Base-by-base conservation (phyloP, 2,329 filamentous ascomycete species). In the Didymellaceae sp. region DNA sequence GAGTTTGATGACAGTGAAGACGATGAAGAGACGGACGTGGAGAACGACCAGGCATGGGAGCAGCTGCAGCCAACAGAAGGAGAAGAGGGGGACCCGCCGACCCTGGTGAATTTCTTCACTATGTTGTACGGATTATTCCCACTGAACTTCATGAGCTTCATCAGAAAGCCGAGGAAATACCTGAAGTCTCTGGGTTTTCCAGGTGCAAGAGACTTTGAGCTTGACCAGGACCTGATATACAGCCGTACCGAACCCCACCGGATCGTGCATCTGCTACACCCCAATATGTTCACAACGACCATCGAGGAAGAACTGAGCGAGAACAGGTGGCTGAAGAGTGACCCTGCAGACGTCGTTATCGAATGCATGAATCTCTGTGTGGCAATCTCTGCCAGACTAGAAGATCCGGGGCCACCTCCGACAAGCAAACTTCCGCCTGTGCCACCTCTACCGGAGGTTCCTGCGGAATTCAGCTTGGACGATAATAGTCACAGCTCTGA, bases 101-200 rank as follows among this genome's bases (percentile, higher is more conserved):
- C 90, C 52, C 78, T 93, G 1, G 74, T 86, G 44, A 84, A 86
- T 60, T 92, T 90, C 71, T 94, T 91, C 62, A 92, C 89, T 2
- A 87, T 91, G 20, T 78, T 94, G 0, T 94, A 94, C 61, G 90
- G 90, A 0, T 75, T 94, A 4, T 94, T 93, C 57, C 90, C 90
- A 1, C 83, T 93, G 65, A 93, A 93, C 68, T 91, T 94, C 61
- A 88, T 91, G 83, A 88, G 87, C 71, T 94, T 93, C 67, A 88
- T 94, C 55, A 83, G 89, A 48, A 93, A 93, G 65, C 89, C 90
- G 3, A 85, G 91, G 59, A 84, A 87, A 57, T 93, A 89, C 65
- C 77, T 94, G 8, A 86, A 90, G 37, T 86, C 88, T 63, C 84
- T 87, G 31, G 84, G 90, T 57, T 87, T 86, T 24, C 80, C 83